Evolutionary conservation across 1,284 basidiomycete genomes (phyloP), one percentile per base, ranked within the genome.

Genomic region (Schizopora paradoxa): DNA sequence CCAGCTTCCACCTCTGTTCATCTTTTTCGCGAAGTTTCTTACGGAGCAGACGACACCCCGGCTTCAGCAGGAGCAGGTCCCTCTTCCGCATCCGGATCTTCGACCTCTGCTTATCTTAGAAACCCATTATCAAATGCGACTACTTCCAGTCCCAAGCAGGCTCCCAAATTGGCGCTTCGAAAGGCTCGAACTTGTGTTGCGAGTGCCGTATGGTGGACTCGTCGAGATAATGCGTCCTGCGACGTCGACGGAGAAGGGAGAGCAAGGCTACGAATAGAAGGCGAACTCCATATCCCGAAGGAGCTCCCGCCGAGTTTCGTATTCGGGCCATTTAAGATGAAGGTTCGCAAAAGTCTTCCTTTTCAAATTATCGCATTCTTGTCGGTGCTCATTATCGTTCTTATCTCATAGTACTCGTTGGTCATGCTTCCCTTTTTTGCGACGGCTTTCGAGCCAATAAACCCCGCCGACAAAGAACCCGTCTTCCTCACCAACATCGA

Each of bases 231-330:
- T 55, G 25, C 49, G 50, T 19, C 33, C 36, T 10, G 6, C 5
- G 19, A 4, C 18, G 16, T 4, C 18, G 32, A 31, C 37, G 27
- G 14, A 19, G 19, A 32, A 18, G 26, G 22, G 25, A 35, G 27
- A 32, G 28, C 27, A 35, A 51, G 51, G 18, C 66, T 70, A 18
- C 60, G 64, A 40, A 60, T 76, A 14, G 70, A 74, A 48, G 74
- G 74, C 4, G 74, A 76, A 57, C 72, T 77, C 32, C 63, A 62
- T 28, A 59, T 76, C 4, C 57, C 69, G 4, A 73, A 72, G 53
- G 72, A 76, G 46, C 57, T 77, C 14, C 56, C 68, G 42, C 73
- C 73, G 23, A 66, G 70, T 7, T 71, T 70, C 40, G 63, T 65
- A 37, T 69, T 76, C 57, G 69, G 67, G 14, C 66, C 68, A 47